Evolutionary conservation across 345 rosid genomes (phyloP), one percentile per base, ranked within the genome.

Genomic region (Aquilaria yunnanensis): DNA sequence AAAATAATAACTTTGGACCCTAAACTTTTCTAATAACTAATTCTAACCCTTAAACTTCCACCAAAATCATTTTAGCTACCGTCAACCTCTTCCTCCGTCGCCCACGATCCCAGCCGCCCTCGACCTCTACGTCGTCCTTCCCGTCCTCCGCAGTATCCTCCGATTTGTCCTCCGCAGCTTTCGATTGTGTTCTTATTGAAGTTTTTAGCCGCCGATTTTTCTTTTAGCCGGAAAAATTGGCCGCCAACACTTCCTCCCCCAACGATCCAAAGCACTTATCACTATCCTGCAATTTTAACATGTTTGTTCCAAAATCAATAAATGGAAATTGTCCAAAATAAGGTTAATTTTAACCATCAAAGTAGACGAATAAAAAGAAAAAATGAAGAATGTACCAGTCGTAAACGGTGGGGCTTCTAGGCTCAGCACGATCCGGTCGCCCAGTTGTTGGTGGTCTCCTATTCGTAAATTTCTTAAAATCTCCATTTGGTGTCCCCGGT

Each of bases 221-320:
- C 6, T 37, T 37, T 37, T 37, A 37, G 43, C 5, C 43, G 8
- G 8, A 37, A 37, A 37, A 1, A 1, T 37, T 2, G 8, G 43
- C 43, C 43, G 43, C 5, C 43, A 5, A 52, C 16, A 52, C 14
- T 14, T 14, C 55, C 66, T 69, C 70, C 75, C 70, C 84, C 81
- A 88, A 69, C 85, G 85, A 65, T 90, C 97, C 89, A 82, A 81
- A 50, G 83, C 86, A 63, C 78, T 84, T 12, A 78, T 76, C 72
- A 88, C 70, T 37, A 90, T 77, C 91, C 96, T 90, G 82, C 75
- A 76, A 47, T 2, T 14, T 48, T 31, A 47, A 41, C 47, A 48
- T 37, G 11, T 51, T 51, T 52, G 9, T 50, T 50, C 53, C 2
- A 50, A 12, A 23, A 23, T 4, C 53, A 12, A 50, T 12, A 3